Base-by-base conservation (phyloP, 345 rosid genomes). In the Melaleuca alternifolia region DNA sequence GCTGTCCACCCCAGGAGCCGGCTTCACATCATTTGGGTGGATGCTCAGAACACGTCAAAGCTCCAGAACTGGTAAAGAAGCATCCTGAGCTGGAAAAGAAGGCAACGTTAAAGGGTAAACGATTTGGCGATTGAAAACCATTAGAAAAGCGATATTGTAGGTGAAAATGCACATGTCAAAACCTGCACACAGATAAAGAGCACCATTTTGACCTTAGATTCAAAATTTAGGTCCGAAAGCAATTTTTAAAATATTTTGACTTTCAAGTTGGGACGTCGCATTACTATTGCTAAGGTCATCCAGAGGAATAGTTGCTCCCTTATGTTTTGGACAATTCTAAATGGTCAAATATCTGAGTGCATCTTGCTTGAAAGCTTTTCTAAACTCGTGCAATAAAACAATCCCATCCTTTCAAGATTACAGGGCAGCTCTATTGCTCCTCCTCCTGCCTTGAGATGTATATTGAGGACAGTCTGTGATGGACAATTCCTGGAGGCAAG, bases 31-130 rank as follows among this genome's bases (percentile, higher is more conserved):
- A n/a, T n/a, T n/a, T n/a, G n/a, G 92, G 65, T 3, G 99, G 99
- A 89, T 94, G 94, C 93, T 95, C 99, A 24, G 85, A 97, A 92
- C 98, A 96, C 94, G 96, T 96, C 91, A 97, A 89, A 83, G 98
- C 99, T 85, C 99, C 97, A 62, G 99, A 94, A 77, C 95, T 91
- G 12, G 99, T 94, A 85, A 96, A 97, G 93, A 97, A 96, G 93
- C 99, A 97, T 46, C 96, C 99, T 97, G 30, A 65, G 41, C 41
- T 41, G 41, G 41, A 41, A 41, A 41, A 89, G 37, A 77, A 83
- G 48, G 85, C 50, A 65, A 51, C 84, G 88, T 44, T 85, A 89
- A 77, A 87, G 79, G 86, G 84, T 41, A 4, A 41, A 41, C 41
- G 41, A 41, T 41, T 41, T 41, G 41, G 41, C 41, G 41, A 41